Base-by-base conservation (phyloP, 192 early-diverging fungal genomes). In the Dissophora globulifera region DNA sequence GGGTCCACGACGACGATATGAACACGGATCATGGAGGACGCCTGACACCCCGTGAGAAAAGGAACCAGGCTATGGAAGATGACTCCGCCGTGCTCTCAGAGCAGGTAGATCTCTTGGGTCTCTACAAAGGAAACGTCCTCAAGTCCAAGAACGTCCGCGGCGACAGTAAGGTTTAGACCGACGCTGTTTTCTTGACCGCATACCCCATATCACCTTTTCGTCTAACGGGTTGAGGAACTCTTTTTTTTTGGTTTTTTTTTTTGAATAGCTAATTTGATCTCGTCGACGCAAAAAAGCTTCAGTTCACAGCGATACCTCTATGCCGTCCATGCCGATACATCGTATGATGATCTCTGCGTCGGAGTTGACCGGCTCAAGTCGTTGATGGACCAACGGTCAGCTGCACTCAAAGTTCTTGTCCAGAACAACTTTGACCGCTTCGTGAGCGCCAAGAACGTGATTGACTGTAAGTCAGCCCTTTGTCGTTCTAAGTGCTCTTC, bases 371-470 rank as follows among this genome's bases (percentile, higher is more conserved):
- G 81, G 7, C 79, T 99, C 29, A 83, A 90, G 49, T 79, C 76
- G 54, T 85, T 90, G 6, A 92, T 96, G 29, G 89, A 90, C 46
- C 89, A 95, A 59, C 88, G 93, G n/a, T 85, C 89, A 0, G 95
- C 96, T 46, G 93, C 91, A 1, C 83, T 96, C 19, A 95, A 94
- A 63, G 89, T 87, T 30, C 74, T 97, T 23, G 97, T 99, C 43
- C 94, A 97, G 74, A 92, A 92, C 59, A 94, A 99, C 75, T 99
- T 99, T 86, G 94, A 96, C 70, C 90, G 95, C 38, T 99, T 99
- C 78, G 96, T 99, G 11, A 92, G 86, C 41, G 95, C 97, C 16
- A 96, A 96, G 82, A 93, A 87, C 75, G 96, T 94, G 2, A 96
- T 99, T 50, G 97, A 99, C 60, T 91, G 92, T 75, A 48, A 47